Conservation (phyloP, 1,284 basidiomycete species). For the Schizophyllum commune region DNA sequence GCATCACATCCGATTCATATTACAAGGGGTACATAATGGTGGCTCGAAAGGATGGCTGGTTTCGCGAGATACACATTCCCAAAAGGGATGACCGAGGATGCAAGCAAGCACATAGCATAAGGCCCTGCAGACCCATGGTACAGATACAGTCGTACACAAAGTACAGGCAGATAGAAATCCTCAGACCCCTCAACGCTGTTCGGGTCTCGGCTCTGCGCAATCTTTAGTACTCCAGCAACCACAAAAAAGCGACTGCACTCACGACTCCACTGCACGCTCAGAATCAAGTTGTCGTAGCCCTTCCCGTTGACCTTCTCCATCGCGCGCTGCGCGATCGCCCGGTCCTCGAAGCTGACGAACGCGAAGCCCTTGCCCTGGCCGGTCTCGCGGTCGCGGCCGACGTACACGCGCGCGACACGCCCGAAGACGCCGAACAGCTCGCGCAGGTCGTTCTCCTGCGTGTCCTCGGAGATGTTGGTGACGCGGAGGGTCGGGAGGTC, state of each 20-base stretch:
- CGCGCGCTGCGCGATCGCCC: constrained; percentile 75
- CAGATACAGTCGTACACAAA: background rate
- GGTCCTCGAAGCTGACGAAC: constrained; percentile 90
- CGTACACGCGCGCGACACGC: constrained; percentile 83
- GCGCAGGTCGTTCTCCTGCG: constrained; percentile 90
- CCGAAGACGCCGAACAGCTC: constrained; percentile 86
- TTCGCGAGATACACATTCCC: too few species aligned
- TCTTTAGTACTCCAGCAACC: constrained; percentile 1
- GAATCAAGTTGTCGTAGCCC: constrained; percentile 85
- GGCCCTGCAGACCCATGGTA: background rate
- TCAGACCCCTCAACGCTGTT: constrained; percentile 22
- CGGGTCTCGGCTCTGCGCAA: constrained; percentile 32
- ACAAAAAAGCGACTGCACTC: constrained; percentile 23
- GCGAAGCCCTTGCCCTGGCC: constrained; percentile 95
- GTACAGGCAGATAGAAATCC: background rate
- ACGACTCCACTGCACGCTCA: constrained; percentile 87
- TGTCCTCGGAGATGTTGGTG: constrained; percentile 95
- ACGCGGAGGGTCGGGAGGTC: constrained; percentile 96
- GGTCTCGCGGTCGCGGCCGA: constrained; percentile 94
- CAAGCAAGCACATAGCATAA: background rate
- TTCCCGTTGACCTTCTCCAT: constrained; percentile 92
- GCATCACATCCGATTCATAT: too few species aligned
- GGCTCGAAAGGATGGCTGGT: too few species aligned
- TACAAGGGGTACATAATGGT: too few species aligned
- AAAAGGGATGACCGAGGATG: background rate